Evolutionary conservation across 2,329 filamentous ascomycete genomes (phyloP), one percentile per base, ranked within the genome.

Genomic region (Penicillium psychrosexuale): DNA sequence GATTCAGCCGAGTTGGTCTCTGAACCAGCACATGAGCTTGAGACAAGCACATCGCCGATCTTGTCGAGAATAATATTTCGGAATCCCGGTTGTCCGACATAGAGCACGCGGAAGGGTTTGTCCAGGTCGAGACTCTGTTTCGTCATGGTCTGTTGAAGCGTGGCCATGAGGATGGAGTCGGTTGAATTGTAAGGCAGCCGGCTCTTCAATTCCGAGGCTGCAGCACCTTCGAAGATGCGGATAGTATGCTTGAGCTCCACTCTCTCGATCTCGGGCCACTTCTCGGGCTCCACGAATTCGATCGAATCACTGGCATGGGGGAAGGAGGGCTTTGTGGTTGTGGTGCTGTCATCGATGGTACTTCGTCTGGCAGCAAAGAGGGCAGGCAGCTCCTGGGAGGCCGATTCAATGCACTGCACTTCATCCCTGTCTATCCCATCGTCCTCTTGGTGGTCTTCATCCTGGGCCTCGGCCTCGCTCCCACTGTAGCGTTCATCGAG

Each of bases 11-110:
- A 74, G 59, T 69, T 71, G 34, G 63, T 66, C 49, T 67, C 69
- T 9, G 66, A 68, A 36, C 66, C 65, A 47, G 66, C 62, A 24
- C 60, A 63, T 19, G 72, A 69, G 56, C 72, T 74, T 17, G 76
- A 74, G 7, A 77, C 76, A 27, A 80, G 59, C 11, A 77, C 75
- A 59, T 78, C 76, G 9, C 76, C 77, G 17, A 80, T 73, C 57
- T 80, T 80, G 59, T 77, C 73, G 13, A 78, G 68, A 44, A 79
- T 70, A 34, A 71, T 72, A 38, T 72, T 70, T 36, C 75, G 71
- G 37, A 69, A 73, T 7, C 69, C 68, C 0, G 70, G 57, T 47
- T 73, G 66, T 15, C 77, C 77, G 28, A 76, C 58, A 54, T 78
- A 78, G 3, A 78, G 64, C 27, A 78, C 70, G 36, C 72, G 74